phyloP scores from a whole-genome alignment of 1,284 basidiomycete genomes.

The Tilletia setariae region DNA sequence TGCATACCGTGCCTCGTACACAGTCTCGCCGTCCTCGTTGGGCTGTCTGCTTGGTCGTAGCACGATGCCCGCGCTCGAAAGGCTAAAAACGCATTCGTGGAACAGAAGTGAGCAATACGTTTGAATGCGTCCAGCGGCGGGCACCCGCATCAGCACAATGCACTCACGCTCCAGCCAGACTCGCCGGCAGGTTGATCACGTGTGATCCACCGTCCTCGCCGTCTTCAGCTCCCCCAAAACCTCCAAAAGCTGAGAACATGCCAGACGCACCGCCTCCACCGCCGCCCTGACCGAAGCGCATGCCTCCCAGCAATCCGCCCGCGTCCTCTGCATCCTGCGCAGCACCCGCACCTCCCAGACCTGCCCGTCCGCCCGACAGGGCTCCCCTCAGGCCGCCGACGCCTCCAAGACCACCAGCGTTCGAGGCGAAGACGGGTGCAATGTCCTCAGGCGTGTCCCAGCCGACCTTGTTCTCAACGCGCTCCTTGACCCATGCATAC shows the following conservation, averaged over 20 bases:
- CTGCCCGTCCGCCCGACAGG: slow-evolving; percentile 19
- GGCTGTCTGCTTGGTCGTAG: slow-evolving; percentile 39
- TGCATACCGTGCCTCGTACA: slow-evolving; percentile 48
- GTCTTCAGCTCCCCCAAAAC: slow-evolving; percentile 37
- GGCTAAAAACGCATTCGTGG: slow-evolving; percentile 3
- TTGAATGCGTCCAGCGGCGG: too few species aligned
- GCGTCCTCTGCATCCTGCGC: not conserved
- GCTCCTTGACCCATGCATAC: slow-evolving; percentile 83
- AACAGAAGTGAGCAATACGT: not conserved
- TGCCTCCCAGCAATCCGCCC: not conserved
- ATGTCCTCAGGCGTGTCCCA: slow-evolving; percentile 65
- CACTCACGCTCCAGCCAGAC: slow-evolving; percentile 35
- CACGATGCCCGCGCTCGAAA: slow-evolving; percentile 46
- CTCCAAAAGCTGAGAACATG: slow-evolving; percentile 48
- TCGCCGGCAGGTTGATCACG: slow-evolving; percentile 33
- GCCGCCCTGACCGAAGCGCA: slow-evolving; percentile 23
- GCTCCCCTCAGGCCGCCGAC: slow-evolving; percentile 16
- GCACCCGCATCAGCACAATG: not conserved
- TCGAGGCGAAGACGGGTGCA: slow-evolving; percentile 62
- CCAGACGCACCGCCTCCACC: slow-evolving; percentile 26
- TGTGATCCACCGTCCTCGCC: slow-evolving; percentile 28
- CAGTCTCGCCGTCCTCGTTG: slow-evolving; percentile 39
- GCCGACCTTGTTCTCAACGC: slow-evolving; percentile 72
- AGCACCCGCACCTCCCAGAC: not conserved
- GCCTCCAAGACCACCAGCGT: slow-evolving; percentile 19